Base-by-base conservation (phyloP, 768 basidiomycete species). In the Coprinellus aureogranulatus region DNA sequence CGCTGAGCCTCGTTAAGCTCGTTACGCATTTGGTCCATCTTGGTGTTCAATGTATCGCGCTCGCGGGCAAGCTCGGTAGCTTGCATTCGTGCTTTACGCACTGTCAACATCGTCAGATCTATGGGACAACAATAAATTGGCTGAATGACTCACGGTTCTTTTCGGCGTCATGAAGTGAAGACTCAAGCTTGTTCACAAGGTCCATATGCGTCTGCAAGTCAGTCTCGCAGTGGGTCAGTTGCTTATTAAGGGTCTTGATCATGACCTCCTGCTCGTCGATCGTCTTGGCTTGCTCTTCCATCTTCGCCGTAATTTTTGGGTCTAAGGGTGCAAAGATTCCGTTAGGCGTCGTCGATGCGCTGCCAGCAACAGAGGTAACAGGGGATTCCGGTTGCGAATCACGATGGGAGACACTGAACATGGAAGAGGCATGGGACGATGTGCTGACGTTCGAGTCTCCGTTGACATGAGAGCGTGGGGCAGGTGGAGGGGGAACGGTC, bases 211-310 rank as follows among this genome's bases (percentile, higher is more conserved):
- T 87, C 64, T 94, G 90, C 61, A 95, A 77, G 71, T 97, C 94
- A 60, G 81, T 84, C 73, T 97, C 94, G 67, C 92, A 94, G 69
- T 96, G 94, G n/a, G 85, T 86, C 48, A 97, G 70, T 71, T 94
- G 93, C 71, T 96, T 94, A 72, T 94, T 94, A 60, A 97, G 81
- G 23, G 90, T 94, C 73, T 92, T 90, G 75, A 96, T 92, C 89
- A 93, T 94, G 51, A 80, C 83, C 63, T 92, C 89, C 67, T 92
- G 89, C 75, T 95, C 93, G 12, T 85, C 89, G 37, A 94, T 74
- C 46, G 82, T 85, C 65, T 88, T 89, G 20, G 82, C 70, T 70
- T 90, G 90, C 59, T 89, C 84, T 65, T 91, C 90, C 8, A 94
- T 64, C 65, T 83, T 84, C 42, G 71, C 75, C 1, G 72, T 62